Evolutionary conservation across 257 asterid species (phyloP), one percentile per base, ranked within the genome.

Genomic region (Haberlea rhodopensis): DNA sequence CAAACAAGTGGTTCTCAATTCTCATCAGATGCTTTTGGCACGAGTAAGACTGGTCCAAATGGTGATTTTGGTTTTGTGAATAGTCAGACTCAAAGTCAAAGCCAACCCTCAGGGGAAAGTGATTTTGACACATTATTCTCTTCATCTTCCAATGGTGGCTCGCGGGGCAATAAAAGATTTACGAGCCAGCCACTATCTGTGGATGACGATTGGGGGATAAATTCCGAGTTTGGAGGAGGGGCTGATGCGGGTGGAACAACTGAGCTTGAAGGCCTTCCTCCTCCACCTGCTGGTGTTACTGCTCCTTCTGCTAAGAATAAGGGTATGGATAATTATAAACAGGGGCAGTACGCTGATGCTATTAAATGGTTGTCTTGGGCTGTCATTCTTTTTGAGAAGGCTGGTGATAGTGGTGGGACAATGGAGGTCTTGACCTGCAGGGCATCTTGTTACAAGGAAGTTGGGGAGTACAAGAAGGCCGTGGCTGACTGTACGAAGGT

Each of bases 401-500:
- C 85, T 0, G 82, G 89, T 9, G 88, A 87, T 66, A 57, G 66
- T 62, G 61, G 67, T 66, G 84, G 77, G 27, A 49, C 55, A 10
- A 63, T 26, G 29, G 87, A 82, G 77, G 77, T 84, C 60, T 80
- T 92, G 60, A 74, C 82, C 10, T 74, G 84, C 71, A 77, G 97
- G 51, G 96, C 99, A 13, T 90, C 97, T 0, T 94, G 95, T 77
- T 94, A 90, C 76, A 94, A 94, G 80, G 99, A 94, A 81, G 96
- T 90, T 46, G 99, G 99, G 55, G 99, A 94, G 76, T 89, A 94
- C 73, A 94, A 94, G 86, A 94, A 94, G 86, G 99, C 97, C 31
- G 99, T 94, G 24, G 99, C 97, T 69, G 99, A 94, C 79, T 94
- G 99, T 74, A 84, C 97, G 18, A 86, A 94, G 95, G 99, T 94